Conservation (phyloP, 768 basidiomycete species). For the Clitopilus passeckerianus region DNA sequence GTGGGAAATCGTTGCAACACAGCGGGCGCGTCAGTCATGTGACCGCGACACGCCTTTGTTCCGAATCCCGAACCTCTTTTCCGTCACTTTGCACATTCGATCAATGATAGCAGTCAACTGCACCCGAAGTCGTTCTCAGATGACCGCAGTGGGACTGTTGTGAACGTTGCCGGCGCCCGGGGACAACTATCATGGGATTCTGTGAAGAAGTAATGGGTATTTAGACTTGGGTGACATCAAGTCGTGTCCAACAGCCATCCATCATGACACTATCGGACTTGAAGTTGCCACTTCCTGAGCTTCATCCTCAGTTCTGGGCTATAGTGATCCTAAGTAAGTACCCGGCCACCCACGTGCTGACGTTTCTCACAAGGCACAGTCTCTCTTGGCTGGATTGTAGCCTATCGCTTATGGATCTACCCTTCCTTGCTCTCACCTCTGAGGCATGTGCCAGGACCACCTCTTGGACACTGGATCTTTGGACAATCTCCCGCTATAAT, state of each 20-base stretch:
- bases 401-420: conserved; percentile 23
- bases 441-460: conserved; percentile 31
- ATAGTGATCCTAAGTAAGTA: background rate
- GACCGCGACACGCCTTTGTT: conserved; percentile 21
- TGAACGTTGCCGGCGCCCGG: background rate
- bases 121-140: background rate
- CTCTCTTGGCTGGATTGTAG: conserved; percentile 1
- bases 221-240: background rate
- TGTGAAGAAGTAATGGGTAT: background rate
- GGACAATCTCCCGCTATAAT: conserved; percentile 37
- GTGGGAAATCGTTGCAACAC: conserved; percentile 27
- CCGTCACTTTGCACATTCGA: background rate
- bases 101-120: background rate
- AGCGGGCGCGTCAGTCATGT: conserved; percentile 33
- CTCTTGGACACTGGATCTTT: conserved; percentile 22
- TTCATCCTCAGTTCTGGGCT: background rate
- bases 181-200: background rate
- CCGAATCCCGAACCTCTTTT: background rate
- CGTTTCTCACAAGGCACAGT: conserved; percentile 1
- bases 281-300: background rate
- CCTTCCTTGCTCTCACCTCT: conserved; percentile 32
- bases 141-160: background rate
- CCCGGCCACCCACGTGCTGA: background rate
- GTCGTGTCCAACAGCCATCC: background rate
- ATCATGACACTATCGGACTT: background rate